Base-by-base conservation (phyloP, 148 eudicot species). In the Camellia lanceoleosa region DNA sequence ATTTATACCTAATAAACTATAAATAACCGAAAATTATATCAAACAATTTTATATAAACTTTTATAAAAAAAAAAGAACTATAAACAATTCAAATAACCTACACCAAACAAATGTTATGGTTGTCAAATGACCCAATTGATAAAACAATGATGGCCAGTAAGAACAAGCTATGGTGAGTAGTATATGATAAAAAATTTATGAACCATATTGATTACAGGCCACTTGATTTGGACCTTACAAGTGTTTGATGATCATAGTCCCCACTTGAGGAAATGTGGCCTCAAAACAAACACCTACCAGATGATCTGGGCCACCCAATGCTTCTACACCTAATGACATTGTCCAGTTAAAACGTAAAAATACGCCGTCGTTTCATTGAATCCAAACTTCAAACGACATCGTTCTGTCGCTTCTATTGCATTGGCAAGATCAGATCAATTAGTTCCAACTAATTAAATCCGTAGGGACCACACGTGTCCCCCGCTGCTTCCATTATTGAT, bases 381-480 rank as follows among this genome's bases (percentile, higher is more conserved):
- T 66, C 38, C 69, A 41, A 16, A 43, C 20, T 6, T 49, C 2
- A 4, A 9, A 19, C 74, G 58, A 71, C 74, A 56, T 71, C 74
- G 74, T 4, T 19, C 58, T 9, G 38, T 1, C 11, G 2, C 18
- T 71, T 49, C 6, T 68, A 8, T 20, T 18, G 64, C 20, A 3
- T 60, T 15, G 9, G 55, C 7, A 6, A n/a, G 49, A 44, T 61
- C 30, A 46, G 64, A 41, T 60, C 20, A 61, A 62, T 74, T 64
- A 55, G 61, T 79, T 81, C 5, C 49, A n/a, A 15, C 30, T 71
- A 65, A 65, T 72, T 68, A 73, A 75, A 71, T 75, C 60, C 9
- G 8, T 11, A 30, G 80, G 87, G 86, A 59, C 89, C 89, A 85
- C 82, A 66, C 78, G 47, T 76, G 82, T 38, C 80, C 74, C 60